Base-by-base conservation (phyloP, 371 early-diverging fungal species). In the Haplosporangium sp. region DNA sequence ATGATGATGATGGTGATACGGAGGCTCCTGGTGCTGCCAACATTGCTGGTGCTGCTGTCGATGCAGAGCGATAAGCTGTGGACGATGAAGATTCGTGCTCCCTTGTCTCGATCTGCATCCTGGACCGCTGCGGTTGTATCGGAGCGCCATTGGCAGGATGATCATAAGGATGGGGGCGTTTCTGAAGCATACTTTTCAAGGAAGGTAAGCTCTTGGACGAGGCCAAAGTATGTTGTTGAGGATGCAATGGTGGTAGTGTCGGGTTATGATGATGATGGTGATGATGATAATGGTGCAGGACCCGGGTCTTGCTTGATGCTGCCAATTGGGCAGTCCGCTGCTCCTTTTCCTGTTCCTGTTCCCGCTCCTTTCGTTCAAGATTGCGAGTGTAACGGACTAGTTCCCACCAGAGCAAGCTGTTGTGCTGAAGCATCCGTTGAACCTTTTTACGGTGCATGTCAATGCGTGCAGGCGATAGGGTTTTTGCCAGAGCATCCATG, bases 371-470 rank as follows among this genome's bases (percentile, higher is more conserved):
- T 14, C 64, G 61, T 29, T 77, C 79, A 0, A 77, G 67, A 21
- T 63, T 72, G n/a, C 79, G 79, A 9, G 79, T 77, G n/a, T 77
- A 77, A 36, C 79, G 53, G 14, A 77, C 79, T 43, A 77, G 37
- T 21, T 72, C 79, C 79, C 79, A 77, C 79, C 79, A 77, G 13
- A 77, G 64, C 18, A 77, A 58, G 23, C 72, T 71, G 65, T 77
- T 77, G 38, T 71, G 79, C 40, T 77, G 72, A 5, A 77, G 55
- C 79, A 77, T 77, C 20, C 68, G 55, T 42, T 77, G 72, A 21
- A 77, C 43, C 55, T 52, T 48, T 46, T 72, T 77, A 21, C 69
- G 67, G 23, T 77, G 79, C 29, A 72, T 64, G 16, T 77, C 68
- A 21, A 68, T 45, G 1, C 63, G 47, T 23, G 68, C 65, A 0